Percentiles rank a stretch among this genome's conserved stretches.
Evolutionary conservation across 1,284 basidiomycete genomes (phyloP).

Genomic region (Wolfiporia cocos): DNA sequence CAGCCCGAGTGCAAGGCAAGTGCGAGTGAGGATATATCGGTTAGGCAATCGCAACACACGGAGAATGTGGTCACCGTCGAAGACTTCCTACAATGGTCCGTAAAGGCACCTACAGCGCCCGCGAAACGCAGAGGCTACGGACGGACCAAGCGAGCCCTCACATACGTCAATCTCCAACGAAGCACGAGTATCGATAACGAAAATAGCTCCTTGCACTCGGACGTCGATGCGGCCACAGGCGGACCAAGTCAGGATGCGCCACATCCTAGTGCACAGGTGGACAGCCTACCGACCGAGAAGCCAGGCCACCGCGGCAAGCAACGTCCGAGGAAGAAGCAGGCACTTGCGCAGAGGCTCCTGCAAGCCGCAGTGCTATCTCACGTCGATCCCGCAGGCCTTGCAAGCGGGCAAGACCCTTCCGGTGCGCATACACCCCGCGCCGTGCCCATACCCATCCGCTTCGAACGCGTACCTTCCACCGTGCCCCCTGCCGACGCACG

Average conservation of each 20-base stretch:
- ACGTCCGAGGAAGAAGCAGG: background rate
- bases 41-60: background rate
- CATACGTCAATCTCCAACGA: background rate
- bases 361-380: background rate
- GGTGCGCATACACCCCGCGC: too few species aligned
- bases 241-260: background rate
- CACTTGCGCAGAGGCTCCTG: background rate
- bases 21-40: background rate
- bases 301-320: background rate
- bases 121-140: background rate
- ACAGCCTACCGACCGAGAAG: background rate
- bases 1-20: background rate
- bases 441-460: too few species aligned
- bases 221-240: too few species aligned
- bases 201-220: too few species aligned
- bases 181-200: background rate
- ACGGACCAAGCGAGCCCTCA: background rate
- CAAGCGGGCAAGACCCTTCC: too few species aligned
- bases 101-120: background rate
- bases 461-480: too few species aligned
- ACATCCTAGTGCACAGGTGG: background rate
- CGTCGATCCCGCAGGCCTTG: too few species aligned
- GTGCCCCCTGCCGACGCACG: too few species aligned
- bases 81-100: conserved; percentile 6
- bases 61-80: conserved; percentile 1